Evolutionary conservation across 441 rosid genomes (phyloP), one percentile per base, ranked within the genome.

Genomic region (Capsella rubella): DNA sequence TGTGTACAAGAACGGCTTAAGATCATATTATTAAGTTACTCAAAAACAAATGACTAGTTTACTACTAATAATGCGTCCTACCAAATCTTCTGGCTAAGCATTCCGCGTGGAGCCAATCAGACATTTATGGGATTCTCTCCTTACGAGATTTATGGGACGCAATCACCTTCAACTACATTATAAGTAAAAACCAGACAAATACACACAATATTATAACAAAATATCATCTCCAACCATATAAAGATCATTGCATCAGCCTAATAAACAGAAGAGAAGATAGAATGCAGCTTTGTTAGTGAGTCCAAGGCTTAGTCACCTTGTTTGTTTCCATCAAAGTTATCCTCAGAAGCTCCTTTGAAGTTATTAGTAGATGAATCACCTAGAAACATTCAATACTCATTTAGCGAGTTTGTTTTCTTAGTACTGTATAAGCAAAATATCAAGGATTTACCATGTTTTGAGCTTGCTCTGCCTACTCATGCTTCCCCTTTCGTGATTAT

Each of bases 391-490:
- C 32, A n/a, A 15, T 60, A 37, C 12, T 6, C 9, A 49, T 39
- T 60, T 71, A 50, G 21, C 13, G 4, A 2, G 12, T 47, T 21
- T 59, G 6, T 31, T 2, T 39, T 40, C 61, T 52, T 52, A 8
- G 31, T 42, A 16, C 18, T 16, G 18, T 16, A 31, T 29, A 31
- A 40, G n/a, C 29, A 54, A 42, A 21, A 28, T 12, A 6, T 40
- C 6, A 15, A 55, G 58, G 69, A 53, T 15, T n/a, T 73, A 73
- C 77, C 57, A 18, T 32, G 11, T 45, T 28, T 55, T 46, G 51
- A 73, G 42, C 51, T 73, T 32, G 8, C 57, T 73, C 42, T 46
- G 71, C 64, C 57, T 15, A 11, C 10, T 27, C 28, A 71, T 49
- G 11, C 59, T 50, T 71, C 35, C 25, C 6, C 45, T 69, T 13